A percentile compares a stretch with the other conserved stretches of the same genome.
Evolutionary conservation across 139 green algal species (phyloP).

Genomic region (Pseudopediastrum boryanum): DNA sequence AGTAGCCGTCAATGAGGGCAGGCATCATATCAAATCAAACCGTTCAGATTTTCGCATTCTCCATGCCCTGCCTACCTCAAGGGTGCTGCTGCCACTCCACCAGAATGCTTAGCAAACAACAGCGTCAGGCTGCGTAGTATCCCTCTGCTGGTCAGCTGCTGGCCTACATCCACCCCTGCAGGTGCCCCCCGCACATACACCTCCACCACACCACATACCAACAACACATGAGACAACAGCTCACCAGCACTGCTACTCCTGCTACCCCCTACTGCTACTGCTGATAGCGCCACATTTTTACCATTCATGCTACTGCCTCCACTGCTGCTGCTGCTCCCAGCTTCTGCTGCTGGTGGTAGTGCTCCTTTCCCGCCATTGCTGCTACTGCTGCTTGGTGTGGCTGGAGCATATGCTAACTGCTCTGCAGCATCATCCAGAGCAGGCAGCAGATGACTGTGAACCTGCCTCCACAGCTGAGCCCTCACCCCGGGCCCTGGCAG

Average conservation of each 20-base stretch:
- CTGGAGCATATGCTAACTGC: constrained; percentile 35
- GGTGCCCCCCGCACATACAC: constrained; percentile 41
- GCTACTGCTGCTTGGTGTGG: constrained; percentile 7
- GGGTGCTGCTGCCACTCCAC: constrained; percentile 27
- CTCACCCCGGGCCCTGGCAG: constrained; percentile 17
- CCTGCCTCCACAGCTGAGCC: constrained; percentile 35
- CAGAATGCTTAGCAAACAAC: constrained; percentile 21
- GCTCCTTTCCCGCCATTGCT: neutral
- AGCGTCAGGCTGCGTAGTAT: constrained; percentile 33
- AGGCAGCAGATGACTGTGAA: constrained; percentile 42
- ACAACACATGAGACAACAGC: constrained; percentile 35
- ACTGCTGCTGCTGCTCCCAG: constrained; percentile 1
- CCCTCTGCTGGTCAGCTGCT: constrained; percentile 31
- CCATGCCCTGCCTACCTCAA: constrained; percentile 18
- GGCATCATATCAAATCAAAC: neutral
- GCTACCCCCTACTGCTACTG: constrained; percentile 15
- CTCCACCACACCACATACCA: constrained; percentile 42
- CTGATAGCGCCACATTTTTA: neutral
- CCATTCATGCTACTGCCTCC: neutral
- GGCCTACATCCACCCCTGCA: constrained; percentile 26
- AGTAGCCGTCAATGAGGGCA: neutral
- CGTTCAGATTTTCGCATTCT: neutral
- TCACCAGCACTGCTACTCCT: constrained; percentile 19
- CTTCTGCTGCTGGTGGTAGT: constrained; percentile 24
- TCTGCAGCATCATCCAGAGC: constrained; percentile 40